Evolutionary conservation across 139 green algal species (phyloP), one percentile per base, ranked within the genome.

Genomic region (Tetraselmis chui): DNA sequence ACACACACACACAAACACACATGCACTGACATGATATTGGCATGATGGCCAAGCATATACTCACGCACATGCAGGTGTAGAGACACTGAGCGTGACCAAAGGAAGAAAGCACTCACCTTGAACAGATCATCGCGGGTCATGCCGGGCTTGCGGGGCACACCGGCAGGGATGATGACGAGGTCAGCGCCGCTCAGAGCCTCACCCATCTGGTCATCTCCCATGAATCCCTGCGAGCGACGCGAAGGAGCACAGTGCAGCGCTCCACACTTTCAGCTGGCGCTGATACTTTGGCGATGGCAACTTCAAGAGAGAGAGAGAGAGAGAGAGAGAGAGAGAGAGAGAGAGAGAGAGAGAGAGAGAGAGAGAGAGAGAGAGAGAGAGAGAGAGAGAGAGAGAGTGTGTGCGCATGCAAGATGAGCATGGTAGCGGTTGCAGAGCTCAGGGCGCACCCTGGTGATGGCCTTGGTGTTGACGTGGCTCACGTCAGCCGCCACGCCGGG

Each of bases 61-160:
- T n/a, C n/a, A n/a, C n/a, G n/a, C n/a, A n/a, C n/a, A n/a, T n/a
- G n/a, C n/a, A n/a, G n/a, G n/a, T n/a, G n/a, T n/a, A n/a, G n/a
- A n/a, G n/a, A n/a, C n/a, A n/a, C n/a, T n/a, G n/a, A n/a, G n/a
- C n/a, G n/a, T n/a, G n/a, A n/a, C n/a, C n/a, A 11, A 76, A 58
- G 1, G 31, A 31, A 31, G 5, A 77, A 83, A 74, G 83, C 82
- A 77, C 94, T 90, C 82, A 97, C 97, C 87, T 98, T 97, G 92
- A 99, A 99, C 29, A 99, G 93, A 81, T 99, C 97, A 85, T 99
- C 95, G 80, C 97, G 93, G 45, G 96, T 99, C 97, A 99, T 99
- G 83, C 97, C 97, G 25, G 97, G 97, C 92, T 99, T 99, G 81
- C 97, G 91, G 1, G 97, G 97, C 59, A 99, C 95, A 59, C 96